These are phyloP conservation scores for Pulveroboletus sp. DNA, from an alignment of 768 basidiomycete genomes.

Conservation along the genomic window DNA sequence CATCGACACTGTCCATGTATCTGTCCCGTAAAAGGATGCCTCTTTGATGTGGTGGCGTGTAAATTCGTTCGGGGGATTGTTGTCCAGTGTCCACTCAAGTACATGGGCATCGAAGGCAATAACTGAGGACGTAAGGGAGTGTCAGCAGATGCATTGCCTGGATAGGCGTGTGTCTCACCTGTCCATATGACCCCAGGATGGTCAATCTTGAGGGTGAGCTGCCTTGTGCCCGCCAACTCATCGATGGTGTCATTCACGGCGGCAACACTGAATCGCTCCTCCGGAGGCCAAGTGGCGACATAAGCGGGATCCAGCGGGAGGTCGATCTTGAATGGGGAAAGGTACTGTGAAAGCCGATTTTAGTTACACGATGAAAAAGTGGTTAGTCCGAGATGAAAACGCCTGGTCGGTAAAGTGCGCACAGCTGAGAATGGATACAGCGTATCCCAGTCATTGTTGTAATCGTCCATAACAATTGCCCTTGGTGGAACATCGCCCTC, in stretches of 20 bases:
- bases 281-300: conserved; percentile 44
- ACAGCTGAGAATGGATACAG: conserved; percentile 79
- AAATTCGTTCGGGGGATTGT: conserved; percentile 69
- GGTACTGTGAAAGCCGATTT: conserved; percentile 48
- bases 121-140: conserved; percentile 36
- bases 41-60: conserved; percentile 89
- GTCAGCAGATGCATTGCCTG: neutral
- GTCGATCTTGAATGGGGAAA: conserved; percentile 78
- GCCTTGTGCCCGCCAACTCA: conserved; percentile 55
- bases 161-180: conserved; percentile 36
- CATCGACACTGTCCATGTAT: conserved; percentile 70
- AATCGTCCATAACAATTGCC: conserved; percentile 61
- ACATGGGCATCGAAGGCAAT: conserved; percentile 92
- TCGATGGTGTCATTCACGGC: conserved; percentile 56
- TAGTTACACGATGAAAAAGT: neutral
- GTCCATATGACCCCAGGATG: conserved; percentile 90
- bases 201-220: conserved; percentile 59
- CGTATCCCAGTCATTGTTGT: conserved; percentile 85
- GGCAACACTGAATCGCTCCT: conserved; percentile 46
- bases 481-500: conserved; percentile 34
- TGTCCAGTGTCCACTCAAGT: conserved; percentile 75
- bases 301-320: conserved; percentile 49
- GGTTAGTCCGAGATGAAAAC: neutral
- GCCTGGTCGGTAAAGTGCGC: conserved; percentile 11
- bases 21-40: conserved; percentile 76